Conservation (phyloP, 352 stramenopile genomes). For the Blastocystis sp. region DNA sequence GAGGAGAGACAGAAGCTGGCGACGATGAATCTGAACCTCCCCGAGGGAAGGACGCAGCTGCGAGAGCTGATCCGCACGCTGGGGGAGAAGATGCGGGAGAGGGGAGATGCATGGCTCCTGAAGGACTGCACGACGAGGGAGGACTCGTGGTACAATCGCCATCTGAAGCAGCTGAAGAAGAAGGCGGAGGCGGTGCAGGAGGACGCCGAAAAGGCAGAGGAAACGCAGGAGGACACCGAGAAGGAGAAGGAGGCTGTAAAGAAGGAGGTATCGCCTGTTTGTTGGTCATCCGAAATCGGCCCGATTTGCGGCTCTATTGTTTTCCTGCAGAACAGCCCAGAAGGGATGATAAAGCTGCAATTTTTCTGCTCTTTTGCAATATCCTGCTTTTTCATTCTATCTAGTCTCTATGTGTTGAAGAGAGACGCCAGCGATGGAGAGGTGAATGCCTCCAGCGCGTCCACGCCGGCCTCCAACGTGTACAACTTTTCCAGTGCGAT, state of each 20-base stretch:
- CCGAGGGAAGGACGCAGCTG: slow-evolving; percentile 1
- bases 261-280: not conserved
- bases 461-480: no score
- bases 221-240: not conserved
- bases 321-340: not conserved
- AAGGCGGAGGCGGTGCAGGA: no score
- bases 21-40: slow-evolving; percentile 12
- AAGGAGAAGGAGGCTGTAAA: slow-evolving; percentile 15
- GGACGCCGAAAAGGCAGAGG: no score
- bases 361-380: slow-evolving; percentile 18
- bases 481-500: not conserved
- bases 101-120: slow-evolving; percentile 38
- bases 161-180: slow-evolving; percentile 4
- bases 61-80: slow-evolving; percentile 7
- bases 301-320: not conserved
- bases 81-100: slow-evolving; percentile 32
- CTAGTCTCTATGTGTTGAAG: not conserved
- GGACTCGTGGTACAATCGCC: slow-evolving; percentile 63
- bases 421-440: not conserved
- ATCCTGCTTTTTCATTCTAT: not conserved
- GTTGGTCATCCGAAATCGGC: not conserved
- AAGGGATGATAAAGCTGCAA: not conserved
- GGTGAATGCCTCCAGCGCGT: no score
- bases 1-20: slow-evolving; percentile 24
- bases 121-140: slow-evolving; percentile 36